Evolutionary conservation across 2,329 filamentous ascomycete genomes (phyloP), one percentile per base, ranked within the genome.

Genomic region (Macroventuria anomochaeta): DNA sequence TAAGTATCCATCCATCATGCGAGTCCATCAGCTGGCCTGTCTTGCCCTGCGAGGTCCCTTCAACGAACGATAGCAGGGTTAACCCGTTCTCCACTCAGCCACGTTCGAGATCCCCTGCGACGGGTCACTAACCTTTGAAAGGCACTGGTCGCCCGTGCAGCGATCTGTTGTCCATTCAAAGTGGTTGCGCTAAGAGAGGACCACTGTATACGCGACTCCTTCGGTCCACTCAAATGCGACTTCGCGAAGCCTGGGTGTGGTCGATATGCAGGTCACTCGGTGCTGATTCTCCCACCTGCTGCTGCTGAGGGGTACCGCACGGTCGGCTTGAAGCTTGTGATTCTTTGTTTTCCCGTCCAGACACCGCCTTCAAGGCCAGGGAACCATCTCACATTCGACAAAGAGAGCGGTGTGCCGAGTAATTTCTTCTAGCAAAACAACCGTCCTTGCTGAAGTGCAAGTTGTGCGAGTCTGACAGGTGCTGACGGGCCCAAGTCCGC

Each of bases 191-290:
- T 54, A 54, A 38, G 15, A 28, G 10, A 15, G 28, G 39, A 38
- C 38, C 34, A 32, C 51, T 54, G 51, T 44, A 44, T 48, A 21
- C 44, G 38, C 44, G 18, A 48, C 28, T 48, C 44, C 51, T 54
- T 43, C 44, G 51, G 13, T 48, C 51, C 51, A 54, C 51, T 54
- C 44, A 40, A 40, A 28, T 36, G 28, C 29, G 39, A 54, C 49
- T 54, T 44, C 44, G 51, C 51, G 51, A 39, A 49, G 51, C 44
- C 51, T 42, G 33, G 51, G 44, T 54, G 39, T 36, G 51, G 51
- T 49, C 51, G 39, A 54, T 54, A 54, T 54, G 51, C 51, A 54
- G 51, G 51, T 44, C 44, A 25, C 51, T 34, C 51, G 46, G 11
- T 21, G 21, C n/a, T 36, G 36, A 20, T 28, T 15, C 29, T 34